Conservation (phyloP, 805 yeast genomes). For the Yueomyces sinensis region DNA sequence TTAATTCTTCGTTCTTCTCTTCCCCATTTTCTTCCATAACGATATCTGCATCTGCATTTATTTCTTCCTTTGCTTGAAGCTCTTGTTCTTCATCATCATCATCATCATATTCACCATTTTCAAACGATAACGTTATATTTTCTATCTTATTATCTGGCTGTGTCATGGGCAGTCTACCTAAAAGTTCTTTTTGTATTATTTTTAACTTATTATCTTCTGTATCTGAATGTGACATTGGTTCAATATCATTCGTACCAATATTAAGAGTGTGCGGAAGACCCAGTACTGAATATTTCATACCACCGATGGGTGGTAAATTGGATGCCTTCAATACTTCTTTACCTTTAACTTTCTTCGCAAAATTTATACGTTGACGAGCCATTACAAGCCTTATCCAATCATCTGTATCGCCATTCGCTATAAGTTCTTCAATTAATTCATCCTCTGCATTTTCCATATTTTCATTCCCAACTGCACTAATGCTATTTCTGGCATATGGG, state of each 20-base stretch:
- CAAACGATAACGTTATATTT: slow-evolving; percentile 19
- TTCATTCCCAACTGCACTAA: slow-evolving; percentile 5
- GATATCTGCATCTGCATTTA: slow-evolving; percentile 1
- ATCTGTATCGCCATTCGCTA: slow-evolving; percentile 22
- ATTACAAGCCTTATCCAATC: slow-evolving; percentile 26
- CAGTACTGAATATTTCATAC: slow-evolving; percentile 13
- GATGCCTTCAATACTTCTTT: slow-evolving; percentile 9
- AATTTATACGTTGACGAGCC: slow-evolving; percentile 18
- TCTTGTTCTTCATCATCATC: slow-evolving; percentile 2
- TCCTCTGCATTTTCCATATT: slow-evolving; percentile 10
- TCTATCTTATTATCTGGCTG: slow-evolving; percentile 21
- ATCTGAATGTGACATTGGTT: slow-evolving; percentile 4
- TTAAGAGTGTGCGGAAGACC: slow-evolving; percentile 1
- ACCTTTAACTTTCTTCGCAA: slow-evolving; percentile 12
- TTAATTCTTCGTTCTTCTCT: not conserved
- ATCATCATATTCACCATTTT: slow-evolving; percentile 8
- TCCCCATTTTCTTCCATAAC: not conserved
- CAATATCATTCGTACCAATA: slow-evolving; percentile 4
- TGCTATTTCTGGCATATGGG: too few relatives aligned
- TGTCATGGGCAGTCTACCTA: slow-evolving; percentile 24
- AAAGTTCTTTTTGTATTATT: not conserved
- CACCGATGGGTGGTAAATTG: slow-evolving; percentile 14
- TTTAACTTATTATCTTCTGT: not conserved
- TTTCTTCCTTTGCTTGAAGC: not conserved
- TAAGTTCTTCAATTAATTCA: slow-evolving; percentile 17